phyloP scores from a whole-genome alignment of 2,329 filamentous ascomycete species.

The Thielaviopsis euricoi region DNA sequence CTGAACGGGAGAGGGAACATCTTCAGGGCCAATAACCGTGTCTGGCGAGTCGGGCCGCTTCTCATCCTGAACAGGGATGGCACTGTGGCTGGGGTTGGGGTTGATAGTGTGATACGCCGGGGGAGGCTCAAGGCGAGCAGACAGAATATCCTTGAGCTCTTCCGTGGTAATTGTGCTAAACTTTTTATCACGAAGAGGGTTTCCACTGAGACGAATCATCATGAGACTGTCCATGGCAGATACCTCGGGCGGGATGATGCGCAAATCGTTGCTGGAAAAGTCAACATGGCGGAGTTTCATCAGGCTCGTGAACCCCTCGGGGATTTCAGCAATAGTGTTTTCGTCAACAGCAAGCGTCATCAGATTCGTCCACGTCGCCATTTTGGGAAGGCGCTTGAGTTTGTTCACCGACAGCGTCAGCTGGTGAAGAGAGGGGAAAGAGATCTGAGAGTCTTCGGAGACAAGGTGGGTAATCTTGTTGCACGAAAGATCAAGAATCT shows the following conservation, averaged over 20 bases:
- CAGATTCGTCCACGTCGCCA: slow-evolving; percentile 58
- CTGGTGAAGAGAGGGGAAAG: slow-evolving; percentile 54
- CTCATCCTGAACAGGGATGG: background rate
- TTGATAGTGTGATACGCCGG: slow-evolving; percentile 12
- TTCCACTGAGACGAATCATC: slow-evolving; percentile 67
- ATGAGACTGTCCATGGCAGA: slow-evolving; percentile 63
- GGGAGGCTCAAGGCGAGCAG: slow-evolving; percentile 46
- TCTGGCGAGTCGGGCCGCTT: slow-evolving; percentile 9
- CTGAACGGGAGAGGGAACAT: slow-evolving; percentile 6
- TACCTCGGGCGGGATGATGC: slow-evolving; percentile 56
- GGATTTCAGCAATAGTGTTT: slow-evolving; percentile 63
- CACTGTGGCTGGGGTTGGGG: background rate
- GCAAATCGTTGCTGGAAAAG: slow-evolving; percentile 73
- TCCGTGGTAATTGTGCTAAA: slow-evolving; percentile 66
- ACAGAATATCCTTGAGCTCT: slow-evolving; percentile 61
- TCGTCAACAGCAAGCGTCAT: slow-evolving; percentile 62
- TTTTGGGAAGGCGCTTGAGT: slow-evolving; percentile 52
- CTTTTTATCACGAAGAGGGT: slow-evolving; percentile 78
- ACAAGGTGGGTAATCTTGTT: slow-evolving; percentile 51
- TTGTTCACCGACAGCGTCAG: slow-evolving; percentile 71
- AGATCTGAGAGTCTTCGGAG: slow-evolving; percentile 28
- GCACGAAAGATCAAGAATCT: slow-evolving; percentile 59
- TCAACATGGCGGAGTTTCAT: slow-evolving; percentile 58
- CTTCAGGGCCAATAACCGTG: slow-evolving; percentile 11
- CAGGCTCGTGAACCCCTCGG: slow-evolving; percentile 55